These are phyloP conservation scores for Pseudozyma sp. DNA, from an alignment of 1,284 basidiomycete genomes.

Conservation along the genomic window DNA sequence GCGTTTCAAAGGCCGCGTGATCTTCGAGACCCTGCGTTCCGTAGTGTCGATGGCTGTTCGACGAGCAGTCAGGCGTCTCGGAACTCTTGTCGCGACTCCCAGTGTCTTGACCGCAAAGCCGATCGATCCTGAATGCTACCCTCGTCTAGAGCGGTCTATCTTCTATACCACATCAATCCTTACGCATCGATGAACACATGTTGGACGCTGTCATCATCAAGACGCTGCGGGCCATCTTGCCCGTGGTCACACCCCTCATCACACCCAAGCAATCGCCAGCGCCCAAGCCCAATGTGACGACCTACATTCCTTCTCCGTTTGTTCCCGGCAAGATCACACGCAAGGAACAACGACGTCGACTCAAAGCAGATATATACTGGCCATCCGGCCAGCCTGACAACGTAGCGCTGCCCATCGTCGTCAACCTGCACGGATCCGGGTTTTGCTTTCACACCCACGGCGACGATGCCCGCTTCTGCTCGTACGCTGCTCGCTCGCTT, in stretches of 20 bases:
- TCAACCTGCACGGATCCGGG: conserved; percentile 56
- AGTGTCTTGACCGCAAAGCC: not conserved
- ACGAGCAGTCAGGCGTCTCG: not conserved
- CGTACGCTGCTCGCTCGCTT: conserved; percentile 29
- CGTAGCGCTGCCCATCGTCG: conserved; percentile 37
- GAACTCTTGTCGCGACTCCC: too few relatives aligned
- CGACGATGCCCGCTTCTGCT: conserved; percentile 46
- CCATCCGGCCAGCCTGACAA: conserved; percentile 22
- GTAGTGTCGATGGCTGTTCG: not conserved
- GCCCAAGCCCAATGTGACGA: conserved; percentile 34
- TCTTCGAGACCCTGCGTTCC: conserved; percentile 14
- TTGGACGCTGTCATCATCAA: conserved; percentile 39
- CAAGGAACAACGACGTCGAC: conserved; percentile 35
- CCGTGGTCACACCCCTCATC: conserved; percentile 27
- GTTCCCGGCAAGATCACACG: conserved; percentile 36
- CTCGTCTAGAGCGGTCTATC: not conserved
- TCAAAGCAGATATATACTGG: conserved; percentile 46
- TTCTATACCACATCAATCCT: conserved; percentile 1
- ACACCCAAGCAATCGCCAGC: conserved; percentile 38
- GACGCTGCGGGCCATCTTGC: conserved; percentile 32
- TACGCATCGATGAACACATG: conserved; percentile 7
- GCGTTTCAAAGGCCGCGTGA: not conserved
- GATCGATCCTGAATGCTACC: not conserved
- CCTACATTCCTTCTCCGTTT: conserved; percentile 46
- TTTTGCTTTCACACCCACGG: conserved; percentile 50